A percentile compares a stretch with the other conserved stretches of the same genome.
These are phyloP conservation scores for Trametes pubescens DNA, from an alignment of 1,284 basidiomycete species.

Conservation along the genomic window DNA sequence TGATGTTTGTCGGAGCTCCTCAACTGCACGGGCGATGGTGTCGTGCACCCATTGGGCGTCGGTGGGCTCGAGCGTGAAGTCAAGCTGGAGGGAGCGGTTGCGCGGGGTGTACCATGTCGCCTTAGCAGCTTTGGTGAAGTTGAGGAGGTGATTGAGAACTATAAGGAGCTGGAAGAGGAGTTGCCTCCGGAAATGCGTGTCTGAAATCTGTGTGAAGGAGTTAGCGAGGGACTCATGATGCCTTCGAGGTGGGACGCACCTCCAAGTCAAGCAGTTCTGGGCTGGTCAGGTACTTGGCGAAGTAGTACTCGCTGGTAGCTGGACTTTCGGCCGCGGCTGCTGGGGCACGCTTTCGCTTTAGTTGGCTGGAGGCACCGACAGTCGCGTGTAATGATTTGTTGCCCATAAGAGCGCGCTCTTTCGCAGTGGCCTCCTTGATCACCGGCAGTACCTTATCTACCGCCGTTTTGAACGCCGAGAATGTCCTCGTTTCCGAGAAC, in stretches of 20 bases:
- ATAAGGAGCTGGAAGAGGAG: slow-evolving; percentile 89
- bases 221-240: not conserved
- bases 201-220: slow-evolving; percentile 69
- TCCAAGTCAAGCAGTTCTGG: slow-evolving; percentile 88
- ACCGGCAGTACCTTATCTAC: slow-evolving; percentile 77
- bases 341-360: slow-evolving; percentile 73
- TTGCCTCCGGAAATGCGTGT: slow-evolving; percentile 91
- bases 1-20: slow-evolving; percentile 77
- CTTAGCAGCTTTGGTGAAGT: slow-evolving; percentile 77
- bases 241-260: slow-evolving; percentile 49
- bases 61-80: slow-evolving; percentile 72
- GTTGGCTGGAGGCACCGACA: slow-evolving; percentile 46
- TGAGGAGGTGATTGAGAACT: slow-evolving; percentile 81
- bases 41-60: slow-evolving; percentile 82
- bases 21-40: slow-evolving; percentile 65
- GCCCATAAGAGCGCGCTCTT: slow-evolving; percentile 85
- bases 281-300: slow-evolving; percentile 90
- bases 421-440: slow-evolving; percentile 84
- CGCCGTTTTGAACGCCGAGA: slow-evolving; percentile 70
- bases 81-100: slow-evolving; percentile 81
- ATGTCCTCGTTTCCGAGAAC: slow-evolving; percentile 62
- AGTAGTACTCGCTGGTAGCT: slow-evolving; percentile 78
- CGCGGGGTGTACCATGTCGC: slow-evolving; percentile 64
- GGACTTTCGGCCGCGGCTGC: slow-evolving; percentile 55
- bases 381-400: slow-evolving; percentile 53